These are phyloP conservation scores for Candida xyloterini DNA, from an alignment of 805 yeast genomes.

Conservation along the genomic window DNA sequence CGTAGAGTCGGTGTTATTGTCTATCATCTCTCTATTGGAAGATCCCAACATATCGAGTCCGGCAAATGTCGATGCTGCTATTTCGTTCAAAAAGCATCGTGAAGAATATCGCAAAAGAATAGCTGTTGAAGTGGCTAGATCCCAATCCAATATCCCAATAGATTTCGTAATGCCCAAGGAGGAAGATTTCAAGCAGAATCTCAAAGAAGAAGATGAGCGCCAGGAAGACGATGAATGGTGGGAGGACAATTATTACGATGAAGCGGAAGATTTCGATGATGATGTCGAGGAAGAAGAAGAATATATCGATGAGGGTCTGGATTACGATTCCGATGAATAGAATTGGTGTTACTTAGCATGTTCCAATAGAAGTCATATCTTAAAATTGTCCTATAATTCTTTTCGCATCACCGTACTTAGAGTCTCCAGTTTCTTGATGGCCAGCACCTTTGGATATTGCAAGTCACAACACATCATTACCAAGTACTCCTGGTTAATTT, in stretches of 20 bases:
- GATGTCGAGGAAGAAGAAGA: constrained; percentile 25
- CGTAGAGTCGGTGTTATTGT: constrained; percentile 87
- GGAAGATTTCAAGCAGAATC: constrained; percentile 42
- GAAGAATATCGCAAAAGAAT: constrained; percentile 78
- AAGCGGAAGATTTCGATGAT: constrained; percentile 30
- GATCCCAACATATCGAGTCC: constrained; percentile 95
- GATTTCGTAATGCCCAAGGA: constrained; percentile 80
- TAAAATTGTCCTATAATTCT: constrained; percentile 5
- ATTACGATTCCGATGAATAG: constrained; percentile 13
- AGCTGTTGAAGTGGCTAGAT: constrained; percentile 73
- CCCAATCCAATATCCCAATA: constrained; percentile 80
- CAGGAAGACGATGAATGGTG: constrained; percentile 35
- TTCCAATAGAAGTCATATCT: constrained; percentile 5
- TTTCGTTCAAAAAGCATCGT: constrained; percentile 81
- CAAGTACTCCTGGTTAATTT: constrained; percentile 22
- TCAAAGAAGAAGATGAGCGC: constrained; percentile 26
- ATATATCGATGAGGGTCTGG: constrained; percentile 25
- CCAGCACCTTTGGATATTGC: constrained; percentile 31
- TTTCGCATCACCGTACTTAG: constrained; percentile 10
- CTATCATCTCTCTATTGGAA: constrained; percentile 85
- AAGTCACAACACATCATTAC: constrained; percentile 29
- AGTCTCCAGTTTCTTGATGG: constrained; percentile 26
- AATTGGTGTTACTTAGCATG: constrained; percentile 4
- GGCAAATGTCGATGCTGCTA: constrained; percentile 97
- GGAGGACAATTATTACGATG: constrained; percentile 33